Conservation (phyloP, 2,329 filamentous ascomycete genomes). For the Neonectria sp. region DNA sequence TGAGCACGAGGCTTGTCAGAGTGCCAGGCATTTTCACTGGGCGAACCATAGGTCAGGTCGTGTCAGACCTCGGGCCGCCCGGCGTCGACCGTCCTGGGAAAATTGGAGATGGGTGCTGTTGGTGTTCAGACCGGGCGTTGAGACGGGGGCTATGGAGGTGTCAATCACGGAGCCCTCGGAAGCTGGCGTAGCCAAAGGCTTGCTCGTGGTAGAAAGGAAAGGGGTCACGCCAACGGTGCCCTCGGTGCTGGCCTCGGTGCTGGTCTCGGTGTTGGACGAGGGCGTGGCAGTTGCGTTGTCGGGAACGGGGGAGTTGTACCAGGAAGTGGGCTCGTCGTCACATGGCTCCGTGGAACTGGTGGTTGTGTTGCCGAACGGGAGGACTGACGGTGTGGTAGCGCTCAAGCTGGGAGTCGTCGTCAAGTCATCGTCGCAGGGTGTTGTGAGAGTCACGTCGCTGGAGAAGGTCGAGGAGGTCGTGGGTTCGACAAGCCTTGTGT, state of each 20-base stretch:
- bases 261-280: conserved; percentile 11
- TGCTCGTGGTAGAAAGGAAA: conserved; percentile 15
- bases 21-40: conserved; percentile 45
- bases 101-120: conserved; percentile 45
- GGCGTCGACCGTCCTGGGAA: conserved; percentile 48
- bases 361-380: conserved; percentile 28
- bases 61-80: conserved; percentile 52
- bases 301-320: neutral
- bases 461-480: conserved; percentile 10
- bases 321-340: conserved; percentile 16
- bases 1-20: conserved; percentile 8
- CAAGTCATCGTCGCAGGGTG: conserved; percentile 32
- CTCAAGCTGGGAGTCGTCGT: conserved; percentile 34
- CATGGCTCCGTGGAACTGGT: conserved; percentile 34
- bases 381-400: conserved; percentile 5
- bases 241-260: conserved; percentile 25
- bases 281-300: conserved; percentile 2
- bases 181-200: conserved; percentile 18
- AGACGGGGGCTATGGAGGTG: conserved; percentile 51
- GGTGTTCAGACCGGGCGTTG: conserved; percentile 43
- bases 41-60: conserved; percentile 55
- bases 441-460: neutral
- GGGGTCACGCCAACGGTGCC: conserved; percentile 27
- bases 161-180: conserved; percentile 51
- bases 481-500: conserved; percentile 1